A percentile compares a stretch with the other conserved stretches of the same genome.
Conservation (phyloP, 2,329 filamentous ascomycete genomes). For the Phaeosphaeriaceae sp. region DNA sequence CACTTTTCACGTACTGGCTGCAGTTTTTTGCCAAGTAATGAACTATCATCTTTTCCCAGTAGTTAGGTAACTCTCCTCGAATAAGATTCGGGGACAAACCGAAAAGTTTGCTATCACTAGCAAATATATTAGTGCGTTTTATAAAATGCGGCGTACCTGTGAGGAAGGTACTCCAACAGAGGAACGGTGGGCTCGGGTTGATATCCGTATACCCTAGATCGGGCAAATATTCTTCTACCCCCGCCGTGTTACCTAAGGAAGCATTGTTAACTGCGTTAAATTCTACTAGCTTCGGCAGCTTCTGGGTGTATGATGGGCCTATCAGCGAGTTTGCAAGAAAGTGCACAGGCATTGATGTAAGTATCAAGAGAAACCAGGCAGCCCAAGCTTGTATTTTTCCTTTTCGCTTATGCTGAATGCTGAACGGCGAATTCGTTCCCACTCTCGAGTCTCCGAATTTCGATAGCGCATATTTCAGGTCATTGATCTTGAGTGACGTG, state of each 20-base stretch:
- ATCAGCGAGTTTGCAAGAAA: conserved; percentile 41
- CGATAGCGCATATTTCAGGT: conserved; percentile 31
- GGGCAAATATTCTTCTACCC: too few species aligned
- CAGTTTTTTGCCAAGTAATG: conserved; percentile 14
- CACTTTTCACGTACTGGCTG: conserved; percentile 11
- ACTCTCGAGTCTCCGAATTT: conserved; percentile 40
- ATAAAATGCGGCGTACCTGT: conserved; percentile 28
- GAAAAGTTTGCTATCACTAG: too few species aligned
- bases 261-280: conserved; percentile 15
- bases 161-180: conserved; percentile 34
- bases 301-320: conserved; percentile 27
- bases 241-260: too few species aligned
- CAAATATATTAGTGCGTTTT: conserved; percentile 1
- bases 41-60: conserved; percentile 20
- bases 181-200: conserved; percentile 13
- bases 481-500: conserved; percentile 32
- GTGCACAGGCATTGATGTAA: conserved; percentile 33
- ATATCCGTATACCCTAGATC: too few species aligned
- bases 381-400: conserved; percentile 32
- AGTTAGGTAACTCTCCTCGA: too few species aligned
- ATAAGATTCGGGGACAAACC: too few species aligned
- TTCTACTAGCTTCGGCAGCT: conserved; percentile 15
- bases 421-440: conserved; percentile 42
- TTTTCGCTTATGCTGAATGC: conserved; percentile 35
- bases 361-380: conserved; percentile 35